A percentile compares a stretch with the other conserved stretches of the same genome.
Conservation (phyloP, 352 stramenopile species). For the Pythium dissimile region DNA sequence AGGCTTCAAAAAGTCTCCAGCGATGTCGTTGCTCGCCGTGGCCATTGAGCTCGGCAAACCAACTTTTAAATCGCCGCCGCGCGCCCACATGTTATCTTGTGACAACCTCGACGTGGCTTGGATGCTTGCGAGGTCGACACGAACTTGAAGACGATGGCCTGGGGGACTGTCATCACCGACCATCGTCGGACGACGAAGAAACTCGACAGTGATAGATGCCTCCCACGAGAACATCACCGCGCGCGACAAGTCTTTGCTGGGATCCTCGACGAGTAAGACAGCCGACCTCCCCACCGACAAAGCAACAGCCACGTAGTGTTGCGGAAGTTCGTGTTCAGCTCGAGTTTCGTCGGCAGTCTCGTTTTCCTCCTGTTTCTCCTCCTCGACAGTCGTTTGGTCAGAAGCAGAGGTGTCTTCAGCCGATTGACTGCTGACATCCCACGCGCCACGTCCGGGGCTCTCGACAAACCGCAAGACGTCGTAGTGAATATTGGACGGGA, state of each 20-base stretch:
- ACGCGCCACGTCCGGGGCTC: slow-evolving; percentile 16
- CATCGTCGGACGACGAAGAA: slow-evolving; percentile 38
- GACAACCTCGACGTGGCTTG: slow-evolving; percentile 75
- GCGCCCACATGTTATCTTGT: slow-evolving; percentile 62
- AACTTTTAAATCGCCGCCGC: slow-evolving; percentile 13
- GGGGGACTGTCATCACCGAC: slow-evolving; percentile 15
- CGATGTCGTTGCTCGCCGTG: slow-evolving; percentile 21
- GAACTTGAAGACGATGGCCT: slow-evolving; percentile 63
- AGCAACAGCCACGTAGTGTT: slow-evolving; percentile 31
- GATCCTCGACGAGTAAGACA: slow-evolving; percentile 73
- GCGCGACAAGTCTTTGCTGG: slow-evolving; percentile 59
- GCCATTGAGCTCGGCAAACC: slow-evolving; percentile 12
- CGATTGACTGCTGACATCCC: slow-evolving; percentile 5
- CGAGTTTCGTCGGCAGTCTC: background rate
- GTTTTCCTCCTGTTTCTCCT: background rate
- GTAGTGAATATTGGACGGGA: slow-evolving; percentile 81
- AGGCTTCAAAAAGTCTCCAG: slow-evolving; percentile 75
- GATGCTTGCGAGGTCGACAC: slow-evolving; percentile 57
- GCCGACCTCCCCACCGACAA: slow-evolving; percentile 65
- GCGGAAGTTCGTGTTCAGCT: slow-evolving; percentile 25
- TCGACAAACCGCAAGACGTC: slow-evolving; percentile 72
- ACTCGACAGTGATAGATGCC: slow-evolving; percentile 54
- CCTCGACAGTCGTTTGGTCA: background rate
- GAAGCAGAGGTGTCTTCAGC: background rate
- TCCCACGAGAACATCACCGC: slow-evolving; percentile 84